These are phyloP conservation scores for Lyophyllum shimeji DNA, from an alignment of 768 basidiomycete genomes.

Conservation along the genomic window DNA sequence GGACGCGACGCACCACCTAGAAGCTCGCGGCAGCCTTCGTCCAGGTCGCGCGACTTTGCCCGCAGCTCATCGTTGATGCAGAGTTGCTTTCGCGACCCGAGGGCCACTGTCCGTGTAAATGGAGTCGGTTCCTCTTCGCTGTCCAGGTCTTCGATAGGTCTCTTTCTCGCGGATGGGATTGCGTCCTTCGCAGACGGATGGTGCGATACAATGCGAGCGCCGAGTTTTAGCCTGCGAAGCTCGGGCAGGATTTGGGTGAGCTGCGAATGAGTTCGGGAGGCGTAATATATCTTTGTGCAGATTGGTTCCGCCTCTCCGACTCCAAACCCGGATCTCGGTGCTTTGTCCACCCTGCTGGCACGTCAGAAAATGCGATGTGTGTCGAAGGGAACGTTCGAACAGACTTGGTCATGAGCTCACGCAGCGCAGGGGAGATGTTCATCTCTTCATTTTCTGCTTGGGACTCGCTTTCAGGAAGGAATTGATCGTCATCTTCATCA, in stretches of 20 bases:
- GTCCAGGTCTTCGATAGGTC: slow-evolving; percentile 27
- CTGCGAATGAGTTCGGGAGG: slow-evolving; percentile 95
- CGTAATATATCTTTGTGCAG: slow-evolving; percentile 88
- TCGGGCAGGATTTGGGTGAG: slow-evolving; percentile 90
- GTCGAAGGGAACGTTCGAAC: slow-evolving; percentile 20
- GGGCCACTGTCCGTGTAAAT: slow-evolving; percentile 66
- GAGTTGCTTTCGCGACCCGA: slow-evolving; percentile 88
- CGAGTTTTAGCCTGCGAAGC: slow-evolving; percentile 66
- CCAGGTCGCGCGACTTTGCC: slow-evolving; percentile 63
- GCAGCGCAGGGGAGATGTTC: slow-evolving; percentile 76
- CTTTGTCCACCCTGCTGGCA: slow-evolving; percentile 31
- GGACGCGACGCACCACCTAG: slow-evolving; percentile 53
- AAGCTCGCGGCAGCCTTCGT: slow-evolving; percentile 86
- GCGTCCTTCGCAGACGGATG: slow-evolving; percentile 16
- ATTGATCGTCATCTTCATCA: slow-evolving; percentile 61
- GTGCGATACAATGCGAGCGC: slow-evolving; percentile 28
- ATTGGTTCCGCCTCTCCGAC: slow-evolving; percentile 46
- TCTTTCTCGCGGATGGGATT: slow-evolving; percentile 17
- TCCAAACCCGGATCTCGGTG: slow-evolving; percentile 18
- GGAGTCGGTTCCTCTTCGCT: slow-evolving; percentile 16
- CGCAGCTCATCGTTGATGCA: slow-evolving; percentile 88
- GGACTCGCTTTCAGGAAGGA: slow-evolving; percentile 64
- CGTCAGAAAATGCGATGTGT: slow-evolving; percentile 3
- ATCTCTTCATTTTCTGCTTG: slow-evolving; percentile 38
- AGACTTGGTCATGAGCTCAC: slow-evolving; percentile 78